These are phyloP conservation scores for Rhinocladiella similis DNA, from an alignment of 2,329 filamentous ascomycete genomes.

Conservation along the genomic window DNA sequence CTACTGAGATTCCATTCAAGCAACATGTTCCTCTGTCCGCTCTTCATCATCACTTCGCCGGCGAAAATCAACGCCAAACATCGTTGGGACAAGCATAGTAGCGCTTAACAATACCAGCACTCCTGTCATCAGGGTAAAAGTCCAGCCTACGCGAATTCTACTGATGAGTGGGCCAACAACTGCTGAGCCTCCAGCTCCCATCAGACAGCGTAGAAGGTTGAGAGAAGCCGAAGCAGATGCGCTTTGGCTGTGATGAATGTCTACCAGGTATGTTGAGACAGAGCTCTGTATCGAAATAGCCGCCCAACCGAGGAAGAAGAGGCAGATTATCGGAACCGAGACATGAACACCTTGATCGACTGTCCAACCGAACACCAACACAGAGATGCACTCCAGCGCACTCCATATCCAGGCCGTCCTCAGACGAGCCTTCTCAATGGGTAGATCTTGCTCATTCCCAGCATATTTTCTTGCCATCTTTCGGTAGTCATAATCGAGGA, in stretches of 20 bases:
- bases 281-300: conserved; percentile 51
- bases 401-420: conserved; percentile 50
- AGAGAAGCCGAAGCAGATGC: conserved; percentile 54
- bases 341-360: conserved; percentile 51
- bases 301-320: conserved; percentile 56
- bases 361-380: conserved; percentile 56
- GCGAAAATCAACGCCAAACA: not conserved
- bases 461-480: conserved; percentile 7
- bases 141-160: conserved; percentile 45
- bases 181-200: conserved; percentile 53
- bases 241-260: conserved; percentile 51
- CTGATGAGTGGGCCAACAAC: conserved; percentile 52
- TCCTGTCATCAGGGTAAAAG: conserved; percentile 25
- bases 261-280: conserved; percentile 55
- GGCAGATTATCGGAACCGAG: conserved; percentile 51
- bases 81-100: not conserved
- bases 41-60: not conserved
- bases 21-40: not conserved
- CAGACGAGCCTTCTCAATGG: conserved; percentile 54
- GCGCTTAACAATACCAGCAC: conserved; percentile 4
- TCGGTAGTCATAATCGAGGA: conserved; percentile 55
- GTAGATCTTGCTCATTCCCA: conserved; percentile 37
- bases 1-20: no score
- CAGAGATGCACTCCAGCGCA: conserved; percentile 46
- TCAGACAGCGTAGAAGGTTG: conserved; percentile 54